Conservation (phyloP, 352 stramenopile species). For the Globisporangium acanthophoron region DNA sequence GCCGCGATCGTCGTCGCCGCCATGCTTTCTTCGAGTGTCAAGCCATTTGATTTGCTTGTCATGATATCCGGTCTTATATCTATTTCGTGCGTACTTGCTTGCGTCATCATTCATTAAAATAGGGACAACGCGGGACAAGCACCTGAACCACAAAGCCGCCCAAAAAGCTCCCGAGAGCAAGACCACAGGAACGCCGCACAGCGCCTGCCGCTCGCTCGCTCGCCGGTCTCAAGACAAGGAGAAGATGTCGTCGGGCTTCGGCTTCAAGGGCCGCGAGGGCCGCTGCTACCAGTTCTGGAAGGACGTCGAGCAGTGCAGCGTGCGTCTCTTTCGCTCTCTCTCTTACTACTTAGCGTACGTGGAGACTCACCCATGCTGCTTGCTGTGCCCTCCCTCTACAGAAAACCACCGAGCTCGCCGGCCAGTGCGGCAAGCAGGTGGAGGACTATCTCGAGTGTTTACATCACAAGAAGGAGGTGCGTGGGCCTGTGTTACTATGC, state of each 20-base stretch:
- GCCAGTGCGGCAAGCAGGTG: slow-evolving; percentile 79
- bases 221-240: neutral
- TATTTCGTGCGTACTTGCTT: too few relatives aligned
- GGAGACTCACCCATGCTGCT: neutral
- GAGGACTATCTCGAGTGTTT: slow-evolving; percentile 96
- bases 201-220: neutral
- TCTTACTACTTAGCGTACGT: neutral
- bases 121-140: too few relatives aligned
- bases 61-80: too few relatives aligned
- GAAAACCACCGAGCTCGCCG: slow-evolving; percentile 79
- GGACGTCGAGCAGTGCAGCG: slow-evolving; percentile 91
- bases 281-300: slow-evolving; percentile 95
- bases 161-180: slow-evolving; percentile 2
- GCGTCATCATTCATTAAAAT: too few relatives aligned
- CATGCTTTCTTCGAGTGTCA: too few relatives aligned
- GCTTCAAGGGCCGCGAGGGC: slow-evolving; percentile 89
- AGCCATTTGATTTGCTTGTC: too few relatives aligned
- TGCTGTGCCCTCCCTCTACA: slow-evolving; percentile 15
- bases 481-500: neutral
- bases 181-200: slow-evolving; percentile 6
- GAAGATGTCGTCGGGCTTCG: slow-evolving; percentile 92
- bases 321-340: slow-evolving; percentile 47
- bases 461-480: slow-evolving; percentile 93
- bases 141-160: neutral
- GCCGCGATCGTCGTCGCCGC: neutral